Base-by-base conservation (phyloP, 495 filamentous ascomycete genomes). In the Penicillium psychrofluorescens region DNA sequence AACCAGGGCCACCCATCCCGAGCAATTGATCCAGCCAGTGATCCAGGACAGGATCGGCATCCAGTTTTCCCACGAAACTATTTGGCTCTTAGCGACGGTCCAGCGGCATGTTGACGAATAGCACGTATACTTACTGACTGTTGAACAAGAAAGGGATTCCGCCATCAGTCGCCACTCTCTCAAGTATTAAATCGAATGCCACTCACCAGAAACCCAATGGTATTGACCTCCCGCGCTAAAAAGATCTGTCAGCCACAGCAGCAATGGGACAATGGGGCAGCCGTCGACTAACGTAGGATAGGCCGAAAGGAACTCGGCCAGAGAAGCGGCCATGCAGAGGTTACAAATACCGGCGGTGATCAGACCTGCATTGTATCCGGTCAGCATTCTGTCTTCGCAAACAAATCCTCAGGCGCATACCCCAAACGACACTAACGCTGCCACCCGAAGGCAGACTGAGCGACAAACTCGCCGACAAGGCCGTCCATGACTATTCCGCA, bases 21-120 rank as follows among this genome's bases (percentile, higher is more conserved):
- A 77, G 28, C 82, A 77, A 56, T 85, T 87, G 45, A 87, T 79
- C 84, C 84, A 89, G 8, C 85, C 85, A 0, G 81, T 85, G 29
- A 81, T 77, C 77, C 80, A 89, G 9, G 76, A 80, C 6, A 88
- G 63, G 14, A 80, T 59, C 1, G 78, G 78, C 36, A 79, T 77
- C 74, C 74, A 85, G 37, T 56, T 64, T 50, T 68, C 62, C 68
- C 75, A 80, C 14, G 73, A 67, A 33, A 82, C 51, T 57, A 35
- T 31, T 16, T 11, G 2, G 2, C 35, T 10, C 29, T 51, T 40
- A 43, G 51, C 27, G 12, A 29, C n/a, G 29, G 28, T n/a, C 4
- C 43, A 29, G 37, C 11, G 34, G n/a, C n/a, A 30, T 40, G 16
- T 34, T 12, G 12, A 45, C 14, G 35, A 40, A 54, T 63, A 34